Evolutionary conservation across 352 stramenopile species (phyloP).

Genomic region (Peronospora belbahrii): DNA sequence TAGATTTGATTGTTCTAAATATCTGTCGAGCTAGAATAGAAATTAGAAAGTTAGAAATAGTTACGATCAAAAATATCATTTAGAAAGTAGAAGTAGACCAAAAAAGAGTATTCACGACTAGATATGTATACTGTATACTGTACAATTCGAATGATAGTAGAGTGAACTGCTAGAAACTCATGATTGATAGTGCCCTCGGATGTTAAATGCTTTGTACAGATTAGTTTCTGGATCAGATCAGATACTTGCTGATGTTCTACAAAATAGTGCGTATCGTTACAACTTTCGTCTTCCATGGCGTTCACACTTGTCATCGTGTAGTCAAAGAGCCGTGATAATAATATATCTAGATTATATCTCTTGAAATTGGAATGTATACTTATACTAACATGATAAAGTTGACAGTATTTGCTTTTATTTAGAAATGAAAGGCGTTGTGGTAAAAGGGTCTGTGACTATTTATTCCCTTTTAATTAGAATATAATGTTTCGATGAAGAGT

Average conservation of each 20-base stretch:
- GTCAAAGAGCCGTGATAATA: too few relatives aligned
- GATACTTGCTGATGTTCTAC: conserved; percentile 46
- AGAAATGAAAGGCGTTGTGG: too few relatives aligned
- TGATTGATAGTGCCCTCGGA: conserved; percentile 39
- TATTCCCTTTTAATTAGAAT: too few relatives aligned
- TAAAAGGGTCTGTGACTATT: too few relatives aligned
- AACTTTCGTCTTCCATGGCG: conserved; percentile 29
- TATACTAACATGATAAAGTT: not conserved
- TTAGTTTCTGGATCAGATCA: conserved; percentile 33
- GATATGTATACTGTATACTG: too few relatives aligned
- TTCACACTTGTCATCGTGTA: not conserved
- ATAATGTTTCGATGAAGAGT: too few relatives aligned
- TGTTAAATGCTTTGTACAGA: conserved; percentile 18
- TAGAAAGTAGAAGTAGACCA: too few relatives aligned
- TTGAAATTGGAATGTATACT: too few relatives aligned
- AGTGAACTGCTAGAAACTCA: conserved; percentile 35
- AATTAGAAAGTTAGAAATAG: not conserved
- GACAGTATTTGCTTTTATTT: too few relatives aligned
- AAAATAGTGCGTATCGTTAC: conserved; percentile 56
- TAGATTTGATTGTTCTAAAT: conserved; percentile 84
- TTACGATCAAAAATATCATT: not conserved
- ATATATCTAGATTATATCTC: too few relatives aligned
- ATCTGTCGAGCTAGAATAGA: conserved; percentile 65
- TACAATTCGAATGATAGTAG: conserved; percentile 45
- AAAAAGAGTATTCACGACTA: too few relatives aligned